Evolutionary conservation across 768 basidiomycete species (phyloP).

Genomic region (Hygrophorus russula): DNA sequence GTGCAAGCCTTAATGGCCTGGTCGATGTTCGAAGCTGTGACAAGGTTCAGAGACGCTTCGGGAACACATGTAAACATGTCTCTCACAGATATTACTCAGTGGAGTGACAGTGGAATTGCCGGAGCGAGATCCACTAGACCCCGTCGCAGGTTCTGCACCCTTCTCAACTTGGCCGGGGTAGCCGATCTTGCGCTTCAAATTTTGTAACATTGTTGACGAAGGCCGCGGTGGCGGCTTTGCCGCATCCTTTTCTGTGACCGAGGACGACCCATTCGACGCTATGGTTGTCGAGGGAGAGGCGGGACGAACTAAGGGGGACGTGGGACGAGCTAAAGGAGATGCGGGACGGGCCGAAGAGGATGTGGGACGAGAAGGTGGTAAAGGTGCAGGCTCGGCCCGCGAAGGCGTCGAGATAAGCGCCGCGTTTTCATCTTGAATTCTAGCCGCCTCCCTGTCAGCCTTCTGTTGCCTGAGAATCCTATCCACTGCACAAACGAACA

Average conservation of each 20-base stretch:
- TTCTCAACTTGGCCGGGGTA: conserved; percentile 2
- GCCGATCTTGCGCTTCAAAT: conserved; percentile 19
- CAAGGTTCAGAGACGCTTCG: conserved; percentile 5
- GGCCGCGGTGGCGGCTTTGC: conserved; percentile 6
- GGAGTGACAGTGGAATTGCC: conserved; percentile 21
- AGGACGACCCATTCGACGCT: too few species aligned
- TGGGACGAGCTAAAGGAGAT: too few species aligned
- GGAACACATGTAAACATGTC: not conserved
- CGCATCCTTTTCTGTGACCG: not conserved
- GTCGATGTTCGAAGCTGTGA: conserved; percentile 49
- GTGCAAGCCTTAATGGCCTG: conserved; percentile 66
- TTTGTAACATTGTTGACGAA: conserved; percentile 15
- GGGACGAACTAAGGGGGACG: too few species aligned
- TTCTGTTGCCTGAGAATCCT: conserved; percentile 80
- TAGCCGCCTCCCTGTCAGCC: conserved; percentile 44
- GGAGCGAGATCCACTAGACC: not conserved
- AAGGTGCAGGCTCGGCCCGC: too few species aligned
- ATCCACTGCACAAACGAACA: conserved; percentile 46
- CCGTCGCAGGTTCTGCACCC: not conserved
- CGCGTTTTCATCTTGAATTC: conserved; percentile 24
- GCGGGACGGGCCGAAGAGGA: too few species aligned
- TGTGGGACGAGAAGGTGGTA: not conserved
- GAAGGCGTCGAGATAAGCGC: conserved; percentile 16
- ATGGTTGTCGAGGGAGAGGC: not conserved
- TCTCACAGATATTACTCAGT: conserved; percentile 31